Percentiles rank a stretch among this genome's conserved stretches.
phyloP scores from a whole-genome alignment of 371 early-diverging fungal genomes.

The Batkoa obscura region DNA sequence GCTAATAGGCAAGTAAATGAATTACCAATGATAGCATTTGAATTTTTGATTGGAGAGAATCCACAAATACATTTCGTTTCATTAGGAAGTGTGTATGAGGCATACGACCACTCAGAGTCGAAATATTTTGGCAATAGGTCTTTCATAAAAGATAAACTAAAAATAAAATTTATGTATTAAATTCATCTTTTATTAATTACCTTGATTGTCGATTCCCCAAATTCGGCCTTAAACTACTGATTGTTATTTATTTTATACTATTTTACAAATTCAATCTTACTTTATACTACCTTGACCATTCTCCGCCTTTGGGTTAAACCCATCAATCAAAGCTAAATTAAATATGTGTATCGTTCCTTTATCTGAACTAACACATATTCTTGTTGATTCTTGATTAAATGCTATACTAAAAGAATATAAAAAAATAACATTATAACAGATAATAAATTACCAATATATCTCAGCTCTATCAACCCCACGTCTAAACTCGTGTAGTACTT shows the following conservation, averaged over 20 bases:
- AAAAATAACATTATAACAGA: not conserved
- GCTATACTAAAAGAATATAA: conserved; percentile 48
- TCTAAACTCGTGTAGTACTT: conserved; percentile 65
- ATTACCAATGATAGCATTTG: conserved; percentile 49
- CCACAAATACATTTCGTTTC: conserved; percentile 63
- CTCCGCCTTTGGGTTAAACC: not conserved
- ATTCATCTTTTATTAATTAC: conserved; percentile 9
- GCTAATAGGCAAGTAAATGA: not conserved
- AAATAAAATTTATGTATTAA: not conserved
- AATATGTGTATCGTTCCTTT: conserved; percentile 90
- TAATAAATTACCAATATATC: conserved; percentile 30
- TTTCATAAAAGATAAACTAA: conserved; percentile 66
- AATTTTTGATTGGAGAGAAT: conserved; percentile 37
- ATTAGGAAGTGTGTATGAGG: conserved; percentile 57
- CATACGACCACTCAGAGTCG: conserved; percentile 85
- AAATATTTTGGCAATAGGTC: conserved; percentile 83
- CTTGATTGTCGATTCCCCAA: conserved; percentile 40
- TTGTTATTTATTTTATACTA: not conserved
- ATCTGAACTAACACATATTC: conserved; percentile 72
- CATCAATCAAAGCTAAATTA: too few relatives aligned
- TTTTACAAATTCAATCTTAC: not conserved
- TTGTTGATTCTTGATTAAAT: conserved; percentile 56
- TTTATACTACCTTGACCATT: not conserved
- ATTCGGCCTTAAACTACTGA: conserved; percentile 3
- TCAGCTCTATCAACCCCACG: conserved; percentile 79